Percentiles rank a stretch among this genome's conserved stretches.
phyloP scores from a whole-genome alignment of 495 filamentous ascomycete species.

The Filosporella fistucella region DNA sequence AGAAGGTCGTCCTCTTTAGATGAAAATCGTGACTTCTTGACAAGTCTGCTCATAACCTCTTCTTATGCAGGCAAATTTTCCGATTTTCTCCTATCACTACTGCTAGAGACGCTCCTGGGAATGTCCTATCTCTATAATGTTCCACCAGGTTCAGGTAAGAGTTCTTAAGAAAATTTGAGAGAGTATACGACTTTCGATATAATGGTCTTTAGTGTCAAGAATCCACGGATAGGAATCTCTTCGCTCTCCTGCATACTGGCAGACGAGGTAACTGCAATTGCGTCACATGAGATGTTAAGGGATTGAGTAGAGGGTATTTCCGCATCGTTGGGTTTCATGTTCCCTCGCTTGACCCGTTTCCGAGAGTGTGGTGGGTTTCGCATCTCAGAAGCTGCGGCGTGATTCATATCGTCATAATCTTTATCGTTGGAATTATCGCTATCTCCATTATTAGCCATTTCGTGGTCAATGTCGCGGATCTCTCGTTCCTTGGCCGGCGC shows the following conservation, averaged over 20 bases:
- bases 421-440: conserved; percentile 18
- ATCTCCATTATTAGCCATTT: conserved; percentile 12
- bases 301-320: conserved; percentile 8
- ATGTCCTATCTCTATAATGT: too few species aligned
- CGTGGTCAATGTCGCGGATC: too few species aligned
- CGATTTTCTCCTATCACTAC: background rate
- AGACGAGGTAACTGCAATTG: conserved; percentile 14
- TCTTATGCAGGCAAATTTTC: background rate
- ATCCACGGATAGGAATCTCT: conserved; percentile 22
- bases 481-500: too few species aligned
- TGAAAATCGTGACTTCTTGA: background rate
- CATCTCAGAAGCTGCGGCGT: conserved; percentile 11
- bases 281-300: conserved; percentile 17
- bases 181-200: conserved; percentile 18
- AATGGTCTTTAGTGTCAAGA: conserved; percentile 18
- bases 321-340: conserved; percentile 11
- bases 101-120: conserved; percentile 1
- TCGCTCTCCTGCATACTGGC: conserved; percentile 16
- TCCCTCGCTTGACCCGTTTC: conserved; percentile 16
- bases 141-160: conserved; percentile 19
- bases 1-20: conserved; percentile 14
- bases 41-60: background rate
- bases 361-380: conserved; percentile 10
- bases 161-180: conserved; percentile 24
- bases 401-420: conserved; percentile 19